Conservation (phyloP, 2,329 filamentous ascomycete genomes). For the Penicillium brevicompactum region DNA sequence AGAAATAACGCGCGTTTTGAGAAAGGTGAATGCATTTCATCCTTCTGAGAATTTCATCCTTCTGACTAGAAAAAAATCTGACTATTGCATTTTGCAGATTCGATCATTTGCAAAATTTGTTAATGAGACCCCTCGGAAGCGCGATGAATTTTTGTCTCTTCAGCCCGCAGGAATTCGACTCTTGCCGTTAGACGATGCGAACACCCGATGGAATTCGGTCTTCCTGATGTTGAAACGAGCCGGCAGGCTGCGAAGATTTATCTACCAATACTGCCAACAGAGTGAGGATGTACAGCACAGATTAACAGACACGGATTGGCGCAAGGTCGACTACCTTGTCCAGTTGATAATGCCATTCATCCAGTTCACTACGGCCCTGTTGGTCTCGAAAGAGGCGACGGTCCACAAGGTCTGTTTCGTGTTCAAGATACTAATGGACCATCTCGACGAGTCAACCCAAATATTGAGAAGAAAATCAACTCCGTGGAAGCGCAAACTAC, state of each 20-base stretch:
- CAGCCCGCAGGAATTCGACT: background rate
- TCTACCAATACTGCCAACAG: background rate
- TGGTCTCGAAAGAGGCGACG: background rate
- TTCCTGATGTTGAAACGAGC: background rate
- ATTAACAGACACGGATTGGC: background rate
- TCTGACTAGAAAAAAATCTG: background rate
- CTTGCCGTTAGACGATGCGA: background rate
- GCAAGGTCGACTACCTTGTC: conserved; percentile 2
- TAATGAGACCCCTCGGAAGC: conserved; percentile 1
- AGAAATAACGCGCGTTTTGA: background rate
- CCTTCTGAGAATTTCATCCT: background rate
- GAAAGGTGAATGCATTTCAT: background rate
- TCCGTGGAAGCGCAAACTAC: background rate
- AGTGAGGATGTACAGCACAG: background rate
- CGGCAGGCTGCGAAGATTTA: background rate
- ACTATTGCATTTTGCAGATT: conserved; percentile 6
- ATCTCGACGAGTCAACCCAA: background rate
- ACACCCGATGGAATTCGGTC: background rate
- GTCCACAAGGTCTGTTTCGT: conserved; percentile 1
- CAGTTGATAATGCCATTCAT: background rate
- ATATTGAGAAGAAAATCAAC: conserved; percentile 1
- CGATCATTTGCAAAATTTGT: conserved; percentile 9
- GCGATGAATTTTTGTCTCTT: conserved; percentile 6
- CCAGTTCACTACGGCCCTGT: background rate
- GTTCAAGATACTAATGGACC: background rate